Conservation (phyloP, 2,329 filamentous ascomycete genomes). For the Ustulina deusta region DNA sequence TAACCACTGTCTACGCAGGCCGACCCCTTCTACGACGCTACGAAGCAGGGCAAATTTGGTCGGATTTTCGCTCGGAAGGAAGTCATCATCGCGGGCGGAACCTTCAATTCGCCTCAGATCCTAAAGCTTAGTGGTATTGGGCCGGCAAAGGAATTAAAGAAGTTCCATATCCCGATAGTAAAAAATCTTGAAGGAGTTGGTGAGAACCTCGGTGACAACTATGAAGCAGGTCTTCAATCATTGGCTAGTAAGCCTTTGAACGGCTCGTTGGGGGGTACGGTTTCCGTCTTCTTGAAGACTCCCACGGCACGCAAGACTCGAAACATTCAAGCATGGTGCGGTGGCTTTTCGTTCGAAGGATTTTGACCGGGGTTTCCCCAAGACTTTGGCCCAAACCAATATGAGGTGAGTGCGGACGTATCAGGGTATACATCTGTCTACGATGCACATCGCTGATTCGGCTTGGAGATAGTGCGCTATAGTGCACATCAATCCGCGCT, state of each 20-base stretch:
- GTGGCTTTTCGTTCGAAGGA: conserved; percentile 49
- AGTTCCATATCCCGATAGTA: conserved; percentile 60
- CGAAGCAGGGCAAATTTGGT: conserved; percentile 44
- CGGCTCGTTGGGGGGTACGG: conserved; percentile 45
- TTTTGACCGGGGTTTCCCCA: conserved; percentile 51
- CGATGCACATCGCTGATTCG: conserved; percentile 18
- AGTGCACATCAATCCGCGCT: conserved; percentile 60
- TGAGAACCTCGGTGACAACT: conserved; percentile 61
- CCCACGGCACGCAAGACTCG: conserved; percentile 47
- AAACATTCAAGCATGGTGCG: conserved; percentile 51
- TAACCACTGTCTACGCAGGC: conserved; percentile 38
- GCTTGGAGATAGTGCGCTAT: conserved; percentile 49
- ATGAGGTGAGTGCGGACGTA: conserved; percentile 26
- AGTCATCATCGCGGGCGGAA: conserved; percentile 62
- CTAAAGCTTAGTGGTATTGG: conserved; percentile 63
- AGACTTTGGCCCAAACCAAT: conserved; percentile 46
- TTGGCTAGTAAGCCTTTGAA: conserved; percentile 46
- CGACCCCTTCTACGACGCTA: conserved; percentile 51
- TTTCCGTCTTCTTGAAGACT: conserved; percentile 50
- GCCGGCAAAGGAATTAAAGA: conserved; percentile 55
- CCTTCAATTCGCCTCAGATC: conserved; percentile 65
- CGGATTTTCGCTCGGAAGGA: conserved; percentile 55
- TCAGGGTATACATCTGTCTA: background rate
- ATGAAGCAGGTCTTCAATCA: conserved; percentile 51
- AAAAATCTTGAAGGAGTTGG: conserved; percentile 63